Evolutionary conservation across 2,329 filamentous ascomycete species (phyloP).

Genomic region (Verticillium tricorpus): DNA sequence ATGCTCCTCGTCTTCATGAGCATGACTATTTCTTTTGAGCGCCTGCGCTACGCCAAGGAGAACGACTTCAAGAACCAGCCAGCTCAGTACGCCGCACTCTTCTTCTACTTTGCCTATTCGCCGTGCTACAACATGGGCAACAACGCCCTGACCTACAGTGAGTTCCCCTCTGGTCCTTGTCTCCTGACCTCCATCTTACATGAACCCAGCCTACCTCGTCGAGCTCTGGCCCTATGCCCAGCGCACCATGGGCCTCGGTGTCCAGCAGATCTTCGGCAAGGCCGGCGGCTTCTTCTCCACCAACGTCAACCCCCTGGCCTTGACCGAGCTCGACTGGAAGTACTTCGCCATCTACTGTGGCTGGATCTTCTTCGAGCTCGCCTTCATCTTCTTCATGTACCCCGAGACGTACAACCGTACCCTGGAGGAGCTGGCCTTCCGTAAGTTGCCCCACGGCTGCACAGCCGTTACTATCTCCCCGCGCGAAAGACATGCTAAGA

Average conservation of each 20-base stretch:
- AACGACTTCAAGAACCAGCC: slow-evolving; percentile 19
- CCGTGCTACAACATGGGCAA: slow-evolving; percentile 62
- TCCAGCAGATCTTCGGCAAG: slow-evolving; percentile 50
- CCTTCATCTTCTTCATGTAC: slow-evolving; percentile 72
- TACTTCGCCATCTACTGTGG: slow-evolving; percentile 39
- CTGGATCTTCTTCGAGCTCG: slow-evolving; percentile 36
- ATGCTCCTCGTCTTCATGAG: slow-evolving; percentile 49
- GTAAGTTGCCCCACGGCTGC: slow-evolving; percentile 22
- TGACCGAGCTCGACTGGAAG: slow-evolving; percentile 32
- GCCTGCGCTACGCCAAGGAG: slow-evolving; percentile 24
- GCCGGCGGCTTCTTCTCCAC: slow-evolving; percentile 35
- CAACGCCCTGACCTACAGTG: slow-evolving; percentile 60
- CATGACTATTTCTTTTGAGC: slow-evolving; percentile 45
- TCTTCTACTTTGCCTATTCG: slow-evolving; percentile 58
- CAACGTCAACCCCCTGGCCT: slow-evolving; percentile 40
- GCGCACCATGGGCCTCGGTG: slow-evolving; percentile 52
- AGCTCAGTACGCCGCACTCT: slow-evolving; percentile 36
- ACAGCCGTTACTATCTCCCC: background rate
- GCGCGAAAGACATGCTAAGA: slow-evolving; percentile 1
- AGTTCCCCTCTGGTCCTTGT: slow-evolving; percentile 14
- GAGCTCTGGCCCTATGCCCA: slow-evolving; percentile 55
- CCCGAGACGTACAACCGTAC: slow-evolving; percentile 80
- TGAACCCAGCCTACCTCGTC: slow-evolving; percentile 45
- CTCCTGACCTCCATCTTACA: background rate
- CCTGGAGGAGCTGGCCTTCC: slow-evolving; percentile 59